Base-by-base conservation (phyloP, 2,329 filamentous ascomycete species). In the Trichoderma brevicompactum region DNA sequence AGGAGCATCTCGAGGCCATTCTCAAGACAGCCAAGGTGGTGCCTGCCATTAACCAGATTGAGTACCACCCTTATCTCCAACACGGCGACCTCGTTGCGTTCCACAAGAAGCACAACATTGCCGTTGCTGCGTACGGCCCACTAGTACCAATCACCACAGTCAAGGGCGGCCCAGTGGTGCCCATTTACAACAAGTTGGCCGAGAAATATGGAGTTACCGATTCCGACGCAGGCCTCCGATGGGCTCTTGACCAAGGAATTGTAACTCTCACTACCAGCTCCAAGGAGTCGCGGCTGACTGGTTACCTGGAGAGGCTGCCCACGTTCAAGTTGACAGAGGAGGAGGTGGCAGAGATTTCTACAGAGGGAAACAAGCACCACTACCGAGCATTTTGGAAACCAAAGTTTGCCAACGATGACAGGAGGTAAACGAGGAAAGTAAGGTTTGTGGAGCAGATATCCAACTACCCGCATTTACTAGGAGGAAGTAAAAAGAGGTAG, bases 21-120 rank as follows among this genome's bases (percentile, higher is more conserved):
- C 78, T 89, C 2, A 74, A 83, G 73, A 86, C 87, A 5, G 87
- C 88, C 58, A 84, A 83, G 70, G 75, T 90, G 67, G 74, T 80
- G 3, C 92, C 92, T 0, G 87, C 85, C 7, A 84, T 91, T 68
- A 94, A 94, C 79, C 91, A 95, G 81, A 90, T 94, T 73, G 91
- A 94, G 79, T 88, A 86, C 72, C 90, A 95, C 77, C 90, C 91
- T 0, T 92, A 92, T 74, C 80, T 91, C 59, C 89, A 90, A 76
- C 89, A 90, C 74, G 81, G 80, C 6, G 79, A 82, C 65, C 79
- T 91, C 12, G 63, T 90, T 38, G 76, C 79, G 15, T 91, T 85
- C 76, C 84, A 83, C 74, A 81, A 81, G 70, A 75, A 83, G 71
- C 78, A 89, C 71, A 76, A 79, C 63, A 90, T 91, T 68, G 82